Evolutionary conservation across 805 yeast genomes (phyloP).

Genomic region (Phaffomyces antillensis): DNA sequence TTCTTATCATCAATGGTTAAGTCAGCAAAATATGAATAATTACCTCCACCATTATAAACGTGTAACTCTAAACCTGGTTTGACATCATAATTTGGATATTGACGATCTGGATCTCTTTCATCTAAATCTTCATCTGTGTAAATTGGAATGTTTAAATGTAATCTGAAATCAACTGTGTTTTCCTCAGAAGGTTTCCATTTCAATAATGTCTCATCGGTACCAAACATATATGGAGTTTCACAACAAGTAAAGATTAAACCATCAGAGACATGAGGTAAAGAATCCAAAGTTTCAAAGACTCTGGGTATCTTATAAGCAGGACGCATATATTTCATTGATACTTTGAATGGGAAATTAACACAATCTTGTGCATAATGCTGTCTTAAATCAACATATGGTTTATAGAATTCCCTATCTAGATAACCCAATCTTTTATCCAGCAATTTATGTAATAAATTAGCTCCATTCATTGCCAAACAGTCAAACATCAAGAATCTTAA

Average conservation of each 20-base stretch:
- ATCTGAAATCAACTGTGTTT: conserved; percentile 83
- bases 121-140: conserved; percentile 54
- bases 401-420: conserved; percentile 70
- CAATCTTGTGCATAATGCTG: conserved; percentile 65
- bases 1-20: conserved; percentile 59
- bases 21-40: conserved; percentile 61
- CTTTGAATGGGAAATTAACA: conserved; percentile 72
- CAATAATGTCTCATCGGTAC: conserved; percentile 78
- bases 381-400: conserved; percentile 74
- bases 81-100: conserved; percentile 74
- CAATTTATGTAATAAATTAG: conserved; percentile 58
- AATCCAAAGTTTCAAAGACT: conserved; percentile 64
- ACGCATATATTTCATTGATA: conserved; percentile 84
- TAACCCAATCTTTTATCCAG: conserved; percentile 82
- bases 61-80: conserved; percentile 63
- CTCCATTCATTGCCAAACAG: conserved; percentile 78
- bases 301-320: conserved; percentile 70
- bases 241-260: conserved; percentile 93
- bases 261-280: conserved; percentile 82
- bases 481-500: conserved; percentile 84
- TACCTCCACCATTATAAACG: conserved; percentile 68
- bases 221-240: conserved; percentile 77
- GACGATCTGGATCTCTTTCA: conserved; percentile 58
- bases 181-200: conserved; percentile 98
- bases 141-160: conserved; percentile 52